Conservation (phyloP, 192 early-diverging fungal genomes). For the Podila minutissima region DNA sequence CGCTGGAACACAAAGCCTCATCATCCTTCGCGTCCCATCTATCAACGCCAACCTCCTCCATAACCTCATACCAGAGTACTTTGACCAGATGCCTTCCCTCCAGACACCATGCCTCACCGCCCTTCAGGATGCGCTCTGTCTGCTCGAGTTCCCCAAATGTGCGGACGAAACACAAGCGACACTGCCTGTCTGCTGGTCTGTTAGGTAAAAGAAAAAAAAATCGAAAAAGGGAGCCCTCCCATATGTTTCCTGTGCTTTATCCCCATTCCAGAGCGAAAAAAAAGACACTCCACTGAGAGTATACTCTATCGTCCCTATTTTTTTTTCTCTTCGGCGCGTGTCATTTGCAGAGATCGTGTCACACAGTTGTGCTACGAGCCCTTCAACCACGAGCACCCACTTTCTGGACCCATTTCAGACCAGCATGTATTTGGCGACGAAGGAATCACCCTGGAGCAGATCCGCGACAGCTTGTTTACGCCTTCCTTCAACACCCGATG, state of each 20-base stretch:
- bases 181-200: slow-evolving; percentile 31
- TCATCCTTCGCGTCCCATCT: no score
- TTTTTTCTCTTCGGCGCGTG: background rate
- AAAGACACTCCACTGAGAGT: background rate
- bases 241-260: background rate
- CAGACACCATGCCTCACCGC: slow-evolving; percentile 8
- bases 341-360: slow-evolving; percentile 21
- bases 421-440: background rate
- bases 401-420: background rate
- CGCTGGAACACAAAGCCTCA: no score
- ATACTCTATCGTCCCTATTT: background rate
- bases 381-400: background rate
- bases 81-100: slow-evolving; percentile 15
- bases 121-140: slow-evolving; percentile 31
- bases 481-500: slow-evolving; percentile 13
- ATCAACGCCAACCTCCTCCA: background rate
- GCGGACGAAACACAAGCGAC: background rate
- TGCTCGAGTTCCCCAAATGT: slow-evolving; percentile 38
- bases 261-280: background rate
- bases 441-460: background rate
- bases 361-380: slow-evolving; percentile 8
- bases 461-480: slow-evolving; percentile 13
- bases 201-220: slow-evolving; percentile 12
- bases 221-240: background rate
- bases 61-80: slow-evolving; percentile 1